Percentiles rank a stretch among this genome's conserved stretches.
phyloP scores from a whole-genome alignment of 2,329 filamentous ascomycete species.

The Pseudogymnoascus sp. region DNA sequence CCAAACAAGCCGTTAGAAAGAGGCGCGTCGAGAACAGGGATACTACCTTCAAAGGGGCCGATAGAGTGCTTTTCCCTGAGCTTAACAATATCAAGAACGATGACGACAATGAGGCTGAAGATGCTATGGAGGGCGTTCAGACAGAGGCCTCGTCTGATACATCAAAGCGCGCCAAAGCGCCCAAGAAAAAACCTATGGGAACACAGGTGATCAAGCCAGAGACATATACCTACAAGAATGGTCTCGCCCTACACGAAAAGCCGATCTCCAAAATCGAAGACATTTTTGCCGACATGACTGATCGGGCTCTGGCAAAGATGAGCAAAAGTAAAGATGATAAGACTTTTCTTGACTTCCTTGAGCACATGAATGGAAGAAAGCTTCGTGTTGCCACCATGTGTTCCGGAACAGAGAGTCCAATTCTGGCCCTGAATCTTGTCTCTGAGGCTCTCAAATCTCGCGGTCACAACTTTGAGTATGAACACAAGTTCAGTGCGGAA shows the following conservation, averaged over 20 bases:
- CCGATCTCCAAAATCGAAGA: conserved; percentile 11
- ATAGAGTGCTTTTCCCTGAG: not conserved
- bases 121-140: not conserved
- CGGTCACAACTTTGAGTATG: conserved; percentile 34
- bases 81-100: not conserved
- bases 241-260: conserved; percentile 9
- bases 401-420: conserved; percentile 69
- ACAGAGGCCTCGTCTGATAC: not conserved
- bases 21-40: not conserved
- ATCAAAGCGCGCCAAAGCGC: not conserved
- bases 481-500: conserved; percentile 56
- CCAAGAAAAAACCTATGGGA: not conserved
- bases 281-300: conserved; percentile 13
- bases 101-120: not conserved
- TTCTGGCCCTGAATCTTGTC: conserved; percentile 58
- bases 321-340: not conserved
- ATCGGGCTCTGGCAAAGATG: not conserved
- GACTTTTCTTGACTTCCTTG: conserved; percentile 29
- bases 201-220: conserved; percentile 3
- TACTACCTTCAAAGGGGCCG: not conserved
- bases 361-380: conserved; percentile 29
- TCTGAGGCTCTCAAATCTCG: conserved; percentile 28
- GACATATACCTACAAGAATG: conserved; percentile 10
- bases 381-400: conserved; percentile 64
- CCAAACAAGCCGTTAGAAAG: not conserved